These are phyloP conservation scores for Trichoderma atrobrunneum DNA, from an alignment of 2,329 filamentous ascomycete species.

Conservation along the genomic window DNA sequence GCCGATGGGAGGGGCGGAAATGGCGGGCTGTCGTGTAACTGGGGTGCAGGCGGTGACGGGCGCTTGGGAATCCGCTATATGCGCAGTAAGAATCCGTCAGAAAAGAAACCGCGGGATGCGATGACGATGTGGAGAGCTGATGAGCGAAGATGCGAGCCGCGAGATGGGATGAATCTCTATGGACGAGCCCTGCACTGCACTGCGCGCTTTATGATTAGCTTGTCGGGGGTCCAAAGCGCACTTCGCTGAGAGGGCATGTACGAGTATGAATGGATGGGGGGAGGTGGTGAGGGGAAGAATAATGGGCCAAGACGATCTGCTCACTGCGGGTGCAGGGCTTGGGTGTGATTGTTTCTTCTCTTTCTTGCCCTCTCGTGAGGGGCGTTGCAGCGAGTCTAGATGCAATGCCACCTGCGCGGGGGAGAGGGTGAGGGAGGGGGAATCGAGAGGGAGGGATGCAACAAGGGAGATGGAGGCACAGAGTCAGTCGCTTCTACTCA, in stretches of 20 bases:
- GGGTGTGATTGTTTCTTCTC: neutral
- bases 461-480: neutral
- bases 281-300: neutral
- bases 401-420: constrained; percentile 16
- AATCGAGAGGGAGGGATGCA: neutral
- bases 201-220: constrained; percentile 15
- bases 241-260: neutral
- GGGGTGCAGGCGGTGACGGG: constrained; percentile 27
- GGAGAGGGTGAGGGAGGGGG: neutral
- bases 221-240: neutral
- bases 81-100: constrained; percentile 7
- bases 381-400: constrained; percentile 7
- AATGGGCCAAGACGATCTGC: constrained; percentile 8
- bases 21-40: constrained; percentile 19
- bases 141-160: neutral
- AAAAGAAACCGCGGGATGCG: neutral
- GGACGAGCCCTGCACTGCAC: constrained; percentile 1
- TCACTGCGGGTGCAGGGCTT: neutral
- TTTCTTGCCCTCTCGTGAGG: neutral
- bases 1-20: constrained; percentile 18
- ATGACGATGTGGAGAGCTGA: constrained; percentile 13
- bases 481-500: neutral
- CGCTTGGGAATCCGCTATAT: constrained; percentile 15
- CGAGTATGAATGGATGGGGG: neutral
- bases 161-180: neutral